phyloP scores from a whole-genome alignment of 2,329 filamentous ascomycete species.

The Ophiostoma populinum region DNA sequence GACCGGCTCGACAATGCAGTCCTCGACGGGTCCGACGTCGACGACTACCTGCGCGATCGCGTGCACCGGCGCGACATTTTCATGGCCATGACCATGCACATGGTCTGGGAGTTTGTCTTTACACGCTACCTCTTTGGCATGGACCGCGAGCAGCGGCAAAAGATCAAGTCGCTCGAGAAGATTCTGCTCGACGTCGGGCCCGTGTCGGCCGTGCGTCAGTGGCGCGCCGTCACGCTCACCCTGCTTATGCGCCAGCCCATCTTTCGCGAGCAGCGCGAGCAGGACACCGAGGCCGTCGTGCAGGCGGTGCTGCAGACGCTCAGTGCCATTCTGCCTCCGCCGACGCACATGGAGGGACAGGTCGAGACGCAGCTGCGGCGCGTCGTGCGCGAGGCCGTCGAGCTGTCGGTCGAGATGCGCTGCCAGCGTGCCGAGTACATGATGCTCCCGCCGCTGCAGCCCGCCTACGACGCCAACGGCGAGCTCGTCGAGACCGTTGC shows the following conservation, averaged over 20 bases:
- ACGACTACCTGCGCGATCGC: constrained; percentile 72
- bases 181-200: constrained; percentile 77
- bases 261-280: constrained; percentile 69
- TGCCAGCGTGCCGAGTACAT: constrained; percentile 94
- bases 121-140: constrained; percentile 96
- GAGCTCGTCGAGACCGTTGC: constrained; percentile 73
- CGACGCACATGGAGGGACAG: constrained; percentile 60
- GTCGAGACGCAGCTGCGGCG: constrained; percentile 72
- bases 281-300: constrained; percentile 91
- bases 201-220: constrained; percentile 77
- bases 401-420: constrained; percentile 90
- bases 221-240: constrained; percentile 89
- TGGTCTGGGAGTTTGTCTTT: constrained; percentile 98
- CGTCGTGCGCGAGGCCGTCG: constrained; percentile 76
- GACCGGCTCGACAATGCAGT: constrained; percentile 89
- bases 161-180: constrained; percentile 92
- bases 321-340: constrained; percentile 71
- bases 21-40: constrained; percentile 84
- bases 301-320: constrained; percentile 77
- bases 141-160: constrained; percentile 94
- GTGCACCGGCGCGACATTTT: constrained; percentile 83
- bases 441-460: constrained; percentile 90
- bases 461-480: constrained; percentile 86
- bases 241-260: constrained; percentile 62
- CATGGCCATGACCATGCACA: constrained; percentile 97